These are phyloP conservation scores for Acrocalymma vagum DNA, from an alignment of 2,329 filamentous ascomycete genomes.

Conservation along the genomic window DNA sequence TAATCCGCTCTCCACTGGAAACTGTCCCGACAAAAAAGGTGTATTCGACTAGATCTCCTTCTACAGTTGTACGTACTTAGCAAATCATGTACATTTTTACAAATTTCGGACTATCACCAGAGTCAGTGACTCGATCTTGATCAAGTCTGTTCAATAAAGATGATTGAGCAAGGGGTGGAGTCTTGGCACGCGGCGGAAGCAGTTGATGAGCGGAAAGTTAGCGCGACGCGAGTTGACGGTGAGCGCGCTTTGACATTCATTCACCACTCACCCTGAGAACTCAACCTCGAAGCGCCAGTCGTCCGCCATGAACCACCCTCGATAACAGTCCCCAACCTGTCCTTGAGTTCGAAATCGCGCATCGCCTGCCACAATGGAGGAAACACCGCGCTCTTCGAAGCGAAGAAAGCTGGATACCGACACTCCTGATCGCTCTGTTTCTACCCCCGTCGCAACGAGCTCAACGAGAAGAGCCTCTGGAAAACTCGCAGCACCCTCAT, in stretches of 20 bases:
- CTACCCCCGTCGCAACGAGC: slow-evolving; percentile 28
- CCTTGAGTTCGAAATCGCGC: slow-evolving; percentile 1
- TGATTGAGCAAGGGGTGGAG: too few relatives aligned
- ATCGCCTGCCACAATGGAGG: slow-evolving; percentile 37
- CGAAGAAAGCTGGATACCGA: slow-evolving; percentile 48
- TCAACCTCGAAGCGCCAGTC: background rate
- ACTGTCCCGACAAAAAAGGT: too few relatives aligned
- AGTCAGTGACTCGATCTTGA: too few relatives aligned
- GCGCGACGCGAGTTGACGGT: slow-evolving; percentile 26
- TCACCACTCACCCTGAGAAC: slow-evolving; percentile 1
- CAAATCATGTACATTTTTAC: too few relatives aligned
- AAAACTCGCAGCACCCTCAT: too few relatives aligned
- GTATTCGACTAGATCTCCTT: too few relatives aligned
- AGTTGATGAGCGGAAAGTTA: slow-evolving; percentile 17
- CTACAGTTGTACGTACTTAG: too few relatives aligned
- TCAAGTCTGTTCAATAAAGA: too few relatives aligned
- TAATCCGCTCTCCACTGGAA: too few relatives aligned
- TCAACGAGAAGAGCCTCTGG: slow-evolving; percentile 29
- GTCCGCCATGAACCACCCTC: slow-evolving; percentile 3
- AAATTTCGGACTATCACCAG: too few relatives aligned
- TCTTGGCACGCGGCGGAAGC: slow-evolving; percentile 15
- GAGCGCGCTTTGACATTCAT: slow-evolving; percentile 17
- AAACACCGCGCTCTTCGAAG: slow-evolving; percentile 45
- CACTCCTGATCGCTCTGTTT: slow-evolving; percentile 28
- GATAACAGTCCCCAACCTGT: background rate